These are phyloP conservation scores for Albugo candida DNA, from an alignment of 352 stramenopile species.

Conservation along the genomic window DNA sequence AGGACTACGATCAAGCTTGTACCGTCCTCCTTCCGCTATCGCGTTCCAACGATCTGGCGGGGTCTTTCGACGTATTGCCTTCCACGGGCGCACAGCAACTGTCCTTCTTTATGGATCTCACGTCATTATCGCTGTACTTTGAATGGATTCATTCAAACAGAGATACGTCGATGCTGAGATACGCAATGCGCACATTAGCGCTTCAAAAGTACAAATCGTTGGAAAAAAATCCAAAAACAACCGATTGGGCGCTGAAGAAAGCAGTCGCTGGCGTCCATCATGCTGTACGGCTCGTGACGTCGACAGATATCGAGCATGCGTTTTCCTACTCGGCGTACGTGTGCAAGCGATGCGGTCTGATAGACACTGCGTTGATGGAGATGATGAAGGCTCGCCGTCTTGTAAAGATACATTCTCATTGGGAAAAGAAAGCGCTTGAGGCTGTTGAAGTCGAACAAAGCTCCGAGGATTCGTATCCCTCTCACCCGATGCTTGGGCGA, in stretches of 20 bases:
- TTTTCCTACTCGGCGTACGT: conserved; percentile 70
- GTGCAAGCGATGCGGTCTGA: conserved; percentile 64
- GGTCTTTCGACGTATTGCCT: too few species aligned
- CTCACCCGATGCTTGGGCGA: background rate
- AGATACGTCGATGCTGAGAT: conserved; percentile 37
- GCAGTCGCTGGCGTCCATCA: conserved; percentile 4
- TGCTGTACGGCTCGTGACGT: conserved; percentile 19
- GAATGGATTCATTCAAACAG: conserved; percentile 56
- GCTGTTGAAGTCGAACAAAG: conserved; percentile 5
- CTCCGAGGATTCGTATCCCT: background rate
- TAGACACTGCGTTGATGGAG: conserved; percentile 62
- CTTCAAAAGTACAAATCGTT: background rate
- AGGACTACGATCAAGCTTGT: conserved; percentile 69
- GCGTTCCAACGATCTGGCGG: conserved; percentile 10
- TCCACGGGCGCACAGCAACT: conserved; percentile 19
- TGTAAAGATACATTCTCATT: conserved; percentile 48
- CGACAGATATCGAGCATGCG: conserved; percentile 60
- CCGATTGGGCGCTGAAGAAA: background rate
- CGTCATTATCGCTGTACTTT: conserved; percentile 69
- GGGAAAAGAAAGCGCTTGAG: conserved; percentile 27
- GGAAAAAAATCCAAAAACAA: background rate
- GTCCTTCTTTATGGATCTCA: conserved; percentile 68
- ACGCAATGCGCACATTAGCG: conserved; percentile 14
- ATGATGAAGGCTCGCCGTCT: conserved; percentile 73
- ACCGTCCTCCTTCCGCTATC: conserved; percentile 37